Conservation (phyloP, 805 yeast genomes). For the Scheffersomyces amazonensis region DNA sequence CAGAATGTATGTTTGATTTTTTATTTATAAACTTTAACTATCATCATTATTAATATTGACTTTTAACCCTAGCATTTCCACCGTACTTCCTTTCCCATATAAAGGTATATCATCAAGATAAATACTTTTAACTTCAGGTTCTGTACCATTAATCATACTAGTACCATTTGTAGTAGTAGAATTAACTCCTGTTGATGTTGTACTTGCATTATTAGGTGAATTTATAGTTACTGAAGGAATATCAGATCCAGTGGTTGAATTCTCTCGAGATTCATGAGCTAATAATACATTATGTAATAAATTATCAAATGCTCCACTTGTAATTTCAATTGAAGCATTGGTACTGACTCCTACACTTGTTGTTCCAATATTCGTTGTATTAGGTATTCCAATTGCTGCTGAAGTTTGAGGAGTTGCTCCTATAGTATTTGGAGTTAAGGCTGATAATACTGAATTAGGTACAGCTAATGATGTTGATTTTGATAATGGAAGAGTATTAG, state of each 20-base stretch:
- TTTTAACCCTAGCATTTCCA: constrained; percentile 31
- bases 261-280: too few species aligned
- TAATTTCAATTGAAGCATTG: constrained; percentile 18
- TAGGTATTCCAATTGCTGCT: background rate
- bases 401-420: constrained; percentile 5
- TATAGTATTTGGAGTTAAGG: constrained; percentile 5
- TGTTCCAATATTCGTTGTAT: background rate
- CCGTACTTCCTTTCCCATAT: constrained; percentile 37
- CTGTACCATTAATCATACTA: constrained; percentile 4
- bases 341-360: background rate
- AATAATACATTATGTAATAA: constrained; percentile 23
- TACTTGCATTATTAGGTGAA: too few species aligned
- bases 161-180: background rate
- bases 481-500: background rate
- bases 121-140: constrained; percentile 12
- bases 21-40: too few species aligned
- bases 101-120: constrained; percentile 39
- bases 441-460: constrained; percentile 2
- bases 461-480: constrained; percentile 6
- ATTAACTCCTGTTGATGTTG: too few species aligned
- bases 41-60: constrained; percentile 13
- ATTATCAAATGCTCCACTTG: constrained; percentile 28
- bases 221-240: too few species aligned
- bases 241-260: too few species aligned
- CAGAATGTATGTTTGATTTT: too few species aligned